A percentile compares a stretch with the other conserved stretches of the same genome.
These are phyloP conservation scores for Trametes polyzona DNA, from an alignment of 1,284 basidiomycete species.

Conservation along the genomic window DNA sequence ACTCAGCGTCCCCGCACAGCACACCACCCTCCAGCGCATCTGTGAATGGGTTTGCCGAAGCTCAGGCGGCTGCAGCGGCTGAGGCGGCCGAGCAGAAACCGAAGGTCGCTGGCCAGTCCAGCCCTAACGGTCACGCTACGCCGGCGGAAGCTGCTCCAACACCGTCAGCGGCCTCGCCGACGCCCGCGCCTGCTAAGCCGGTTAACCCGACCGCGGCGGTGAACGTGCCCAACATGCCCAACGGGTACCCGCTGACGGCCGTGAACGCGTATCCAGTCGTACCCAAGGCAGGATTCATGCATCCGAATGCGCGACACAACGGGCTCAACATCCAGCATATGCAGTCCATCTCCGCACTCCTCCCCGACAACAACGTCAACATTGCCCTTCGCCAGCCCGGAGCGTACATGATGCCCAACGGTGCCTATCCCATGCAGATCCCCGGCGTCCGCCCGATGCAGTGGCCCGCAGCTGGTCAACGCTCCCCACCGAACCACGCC, in stretches of 20 bases:
- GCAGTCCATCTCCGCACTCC: constrained; percentile 43
- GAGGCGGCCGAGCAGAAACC: constrained; percentile 27
- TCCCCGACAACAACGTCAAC: constrained; percentile 42
- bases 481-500: constrained; percentile 30
- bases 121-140: constrained; percentile 16
- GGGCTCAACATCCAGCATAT: constrained; percentile 56
- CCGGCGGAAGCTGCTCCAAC: constrained; percentile 18
- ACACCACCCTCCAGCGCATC: constrained; percentile 39
- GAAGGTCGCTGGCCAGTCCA: constrained; percentile 21
- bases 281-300: constrained; percentile 39
- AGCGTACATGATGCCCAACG: constrained; percentile 40
- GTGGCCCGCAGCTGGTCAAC: constrained; percentile 38
- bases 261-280: constrained; percentile 45
- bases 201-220: constrained; percentile 41
- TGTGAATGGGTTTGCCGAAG: constrained; percentile 25
- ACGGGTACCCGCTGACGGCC: constrained; percentile 49
- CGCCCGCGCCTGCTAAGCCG: constrained; percentile 46
- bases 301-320: constrained; percentile 36
- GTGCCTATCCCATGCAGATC: constrained; percentile 46
- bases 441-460: constrained; percentile 46
- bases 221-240: constrained; percentile 38
- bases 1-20: constrained; percentile 38
- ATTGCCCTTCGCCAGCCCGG: constrained; percentile 34
- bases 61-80: constrained; percentile 16
- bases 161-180: constrained; percentile 29